These are phyloP conservation scores for Pyrenophora seminiperda DNA, from an alignment of 2,329 filamentous ascomycete species.

Conservation along the genomic window DNA sequence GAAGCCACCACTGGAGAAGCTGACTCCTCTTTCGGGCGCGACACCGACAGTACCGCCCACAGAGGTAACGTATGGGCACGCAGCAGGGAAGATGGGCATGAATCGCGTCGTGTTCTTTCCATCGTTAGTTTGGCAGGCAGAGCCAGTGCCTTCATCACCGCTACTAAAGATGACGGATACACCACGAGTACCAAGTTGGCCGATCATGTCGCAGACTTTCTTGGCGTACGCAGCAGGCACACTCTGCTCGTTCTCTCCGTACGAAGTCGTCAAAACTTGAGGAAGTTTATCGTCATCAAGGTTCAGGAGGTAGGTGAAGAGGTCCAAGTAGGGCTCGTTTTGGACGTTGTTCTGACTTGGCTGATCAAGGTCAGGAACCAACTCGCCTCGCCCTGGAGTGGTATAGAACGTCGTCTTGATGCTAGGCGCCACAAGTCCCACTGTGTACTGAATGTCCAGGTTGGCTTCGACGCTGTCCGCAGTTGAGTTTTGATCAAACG, in stretches of 20 bases:
- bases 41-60: conserved; percentile 52
- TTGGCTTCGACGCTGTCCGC: conserved; percentile 56
- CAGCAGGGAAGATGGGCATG: conserved; percentile 53
- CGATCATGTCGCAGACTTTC: conserved; percentile 49
- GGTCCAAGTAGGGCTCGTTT: conserved; percentile 56
- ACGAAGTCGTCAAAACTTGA: conserved; percentile 47
- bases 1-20: conserved; percentile 54
- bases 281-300: conserved; percentile 45
- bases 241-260: conserved; percentile 50
- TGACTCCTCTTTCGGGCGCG: conserved; percentile 47
- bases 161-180: conserved; percentile 49
- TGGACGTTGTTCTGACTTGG: conserved; percentile 48
- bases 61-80: conserved; percentile 56
- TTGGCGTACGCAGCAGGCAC: conserved; percentile 45
- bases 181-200: conserved; percentile 48
- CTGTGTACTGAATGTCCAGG: conserved; percentile 57
- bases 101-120: conserved; percentile 52
- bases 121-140: conserved; percentile 54
- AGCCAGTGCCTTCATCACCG: conserved; percentile 50
- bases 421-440: conserved; percentile 50
- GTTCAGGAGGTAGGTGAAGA: conserved; percentile 45
- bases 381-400: conserved; percentile 53
- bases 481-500: conserved; percentile 42
- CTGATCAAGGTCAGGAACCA: conserved; percentile 57
- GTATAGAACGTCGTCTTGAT: conserved; percentile 55